These are phyloP conservation scores for Metschnikowia bowlesiae DNA, from an alignment of 805 yeast species.

Conservation along the genomic window DNA sequence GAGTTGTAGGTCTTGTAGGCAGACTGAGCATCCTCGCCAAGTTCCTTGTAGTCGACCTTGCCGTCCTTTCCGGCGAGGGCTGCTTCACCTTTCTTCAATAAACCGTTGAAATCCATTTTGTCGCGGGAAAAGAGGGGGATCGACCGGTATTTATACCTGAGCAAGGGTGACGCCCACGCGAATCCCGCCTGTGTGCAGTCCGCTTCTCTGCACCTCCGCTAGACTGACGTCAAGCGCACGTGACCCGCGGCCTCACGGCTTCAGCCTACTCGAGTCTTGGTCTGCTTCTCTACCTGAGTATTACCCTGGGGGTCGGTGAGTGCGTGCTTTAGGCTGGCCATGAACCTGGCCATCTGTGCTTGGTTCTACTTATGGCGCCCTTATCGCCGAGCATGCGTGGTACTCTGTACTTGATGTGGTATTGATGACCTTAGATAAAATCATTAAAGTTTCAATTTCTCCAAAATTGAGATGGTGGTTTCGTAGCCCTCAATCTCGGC, in stretches of 20 bases:
- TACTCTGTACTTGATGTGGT: no score
- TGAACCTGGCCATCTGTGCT: no score
- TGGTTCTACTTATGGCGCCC: no score
- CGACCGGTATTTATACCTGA: background rate
- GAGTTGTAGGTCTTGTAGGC: constrained; percentile 31
- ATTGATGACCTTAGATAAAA: no score
- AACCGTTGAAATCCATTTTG: constrained; percentile 29
- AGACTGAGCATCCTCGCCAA: constrained; percentile 31
- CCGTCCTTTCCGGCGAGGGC: constrained; percentile 25
- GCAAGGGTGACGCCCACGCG: background rate
- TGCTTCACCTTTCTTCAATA: constrained; percentile 30
- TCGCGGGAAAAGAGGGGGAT: background rate
- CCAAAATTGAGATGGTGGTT: constrained; percentile 79
- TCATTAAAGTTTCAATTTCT: constrained; percentile 56
- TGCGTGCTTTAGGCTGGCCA: no score
- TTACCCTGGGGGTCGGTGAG: no score
- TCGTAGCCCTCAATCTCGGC: constrained; percentile 92
- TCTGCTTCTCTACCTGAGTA: no score
- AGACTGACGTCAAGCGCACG: constrained; percentile 1
- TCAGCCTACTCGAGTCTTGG: background rate
- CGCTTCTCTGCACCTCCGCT: background rate
- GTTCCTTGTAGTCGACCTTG: constrained; percentile 20
- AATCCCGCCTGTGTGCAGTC: background rate
- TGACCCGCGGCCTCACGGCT: background rate
- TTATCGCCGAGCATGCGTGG: no score